Percentiles rank a stretch among this genome's conserved stretches.
Evolutionary conservation across 2,329 filamentous ascomycete species (phyloP).

Genomic region (Cladosporium sp.): DNA sequence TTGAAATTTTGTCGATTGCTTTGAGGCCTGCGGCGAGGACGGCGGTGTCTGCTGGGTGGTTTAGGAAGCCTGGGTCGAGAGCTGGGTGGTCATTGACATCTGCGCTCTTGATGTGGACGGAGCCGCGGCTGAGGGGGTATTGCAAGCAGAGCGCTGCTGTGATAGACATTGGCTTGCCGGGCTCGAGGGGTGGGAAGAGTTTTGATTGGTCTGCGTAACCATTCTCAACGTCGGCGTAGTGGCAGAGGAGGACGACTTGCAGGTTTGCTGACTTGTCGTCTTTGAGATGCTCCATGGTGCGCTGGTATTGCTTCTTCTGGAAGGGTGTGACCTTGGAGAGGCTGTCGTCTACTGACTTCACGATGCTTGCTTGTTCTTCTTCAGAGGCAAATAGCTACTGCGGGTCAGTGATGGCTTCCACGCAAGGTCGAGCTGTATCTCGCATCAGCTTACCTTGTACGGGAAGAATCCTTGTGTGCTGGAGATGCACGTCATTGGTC

Average conservation of each 20-base stretch:
- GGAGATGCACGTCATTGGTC: slow-evolving; percentile 29
- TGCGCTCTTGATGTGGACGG: slow-evolving; percentile 30
- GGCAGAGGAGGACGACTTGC: slow-evolving; percentile 33
- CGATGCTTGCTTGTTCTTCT: slow-evolving; percentile 30
- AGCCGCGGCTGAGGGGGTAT: slow-evolving; percentile 29
- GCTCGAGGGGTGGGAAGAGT: slow-evolving; percentile 23
- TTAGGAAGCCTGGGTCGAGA: slow-evolving; percentile 36
- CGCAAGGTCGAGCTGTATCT: not conserved
- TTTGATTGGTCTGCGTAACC: slow-evolving; percentile 28
- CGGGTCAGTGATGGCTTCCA: not conserved
- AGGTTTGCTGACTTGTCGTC: slow-evolving; percentile 35
- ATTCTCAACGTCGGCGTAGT: slow-evolving; percentile 25
- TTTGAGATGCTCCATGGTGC: slow-evolving; percentile 32
- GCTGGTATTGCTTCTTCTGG: slow-evolving; percentile 34
- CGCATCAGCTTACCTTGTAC: slow-evolving; percentile 21
- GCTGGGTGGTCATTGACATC: slow-evolving; percentile 27
- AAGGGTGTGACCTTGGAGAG: slow-evolving; percentile 27
- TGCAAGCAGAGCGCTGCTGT: slow-evolving; percentile 27
- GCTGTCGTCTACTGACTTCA: slow-evolving; percentile 29
- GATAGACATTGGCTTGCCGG: slow-evolving; percentile 21
- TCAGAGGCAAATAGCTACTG: slow-evolving; percentile 26
- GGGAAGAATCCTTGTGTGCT: slow-evolving; percentile 37
- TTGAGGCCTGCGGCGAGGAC: slow-evolving; percentile 31
- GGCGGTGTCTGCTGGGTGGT: slow-evolving; percentile 28
- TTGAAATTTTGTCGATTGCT: slow-evolving; percentile 41